These are phyloP conservation scores for Hypoxylon rickii DNA, from an alignment of 495 filamentous ascomycete species.

Conservation along the genomic window DNA sequence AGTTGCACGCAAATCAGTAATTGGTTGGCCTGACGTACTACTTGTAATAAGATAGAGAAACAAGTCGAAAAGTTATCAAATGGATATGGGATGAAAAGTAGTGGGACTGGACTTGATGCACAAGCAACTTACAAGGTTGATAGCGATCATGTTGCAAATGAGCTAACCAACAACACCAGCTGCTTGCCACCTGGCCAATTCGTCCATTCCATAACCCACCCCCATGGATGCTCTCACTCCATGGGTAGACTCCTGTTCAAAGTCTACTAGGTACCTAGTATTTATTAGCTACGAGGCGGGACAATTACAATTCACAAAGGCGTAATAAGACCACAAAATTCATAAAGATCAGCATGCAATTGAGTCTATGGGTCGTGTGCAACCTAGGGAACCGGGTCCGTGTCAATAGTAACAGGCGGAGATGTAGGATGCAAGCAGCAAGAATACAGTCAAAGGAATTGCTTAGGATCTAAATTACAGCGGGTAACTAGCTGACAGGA, in stretches of 20 bases:
- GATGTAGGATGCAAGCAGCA: slow-evolving; percentile 46
- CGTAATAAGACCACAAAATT: too few relatives aligned
- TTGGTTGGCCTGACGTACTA: too few relatives aligned
- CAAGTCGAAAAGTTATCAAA: too few relatives aligned
- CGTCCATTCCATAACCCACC: slow-evolving; percentile 1
- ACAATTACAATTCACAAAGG: too few relatives aligned
- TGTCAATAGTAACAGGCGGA: slow-evolving; percentile 40
- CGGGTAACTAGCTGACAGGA: slow-evolving; percentile 45
- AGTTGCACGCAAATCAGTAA: too few relatives aligned
- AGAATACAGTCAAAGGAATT: slow-evolving; percentile 61
- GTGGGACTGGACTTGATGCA: neutral
- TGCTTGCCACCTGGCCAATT: slow-evolving; percentile 21
- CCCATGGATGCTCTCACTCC: neutral
- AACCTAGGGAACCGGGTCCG: slow-evolving; percentile 38
- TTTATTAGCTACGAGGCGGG: too few relatives aligned
- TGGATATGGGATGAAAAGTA: too few relatives aligned
- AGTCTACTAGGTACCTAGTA: too few relatives aligned
- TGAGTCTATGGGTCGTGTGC: slow-evolving; percentile 52
- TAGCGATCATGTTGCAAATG: too few relatives aligned
- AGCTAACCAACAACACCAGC: slow-evolving; percentile 3
- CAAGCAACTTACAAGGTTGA: neutral
- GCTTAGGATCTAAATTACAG: slow-evolving; percentile 67
- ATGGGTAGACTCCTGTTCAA: too few relatives aligned
- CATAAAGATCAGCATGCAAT: slow-evolving; percentile 29
- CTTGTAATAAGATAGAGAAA: too few relatives aligned